Percentiles rank a stretch among this genome's conserved stretches.
phyloP scores from a whole-genome alignment of 2,329 filamentous ascomycete species.

The Geosmithia flava region DNA sequence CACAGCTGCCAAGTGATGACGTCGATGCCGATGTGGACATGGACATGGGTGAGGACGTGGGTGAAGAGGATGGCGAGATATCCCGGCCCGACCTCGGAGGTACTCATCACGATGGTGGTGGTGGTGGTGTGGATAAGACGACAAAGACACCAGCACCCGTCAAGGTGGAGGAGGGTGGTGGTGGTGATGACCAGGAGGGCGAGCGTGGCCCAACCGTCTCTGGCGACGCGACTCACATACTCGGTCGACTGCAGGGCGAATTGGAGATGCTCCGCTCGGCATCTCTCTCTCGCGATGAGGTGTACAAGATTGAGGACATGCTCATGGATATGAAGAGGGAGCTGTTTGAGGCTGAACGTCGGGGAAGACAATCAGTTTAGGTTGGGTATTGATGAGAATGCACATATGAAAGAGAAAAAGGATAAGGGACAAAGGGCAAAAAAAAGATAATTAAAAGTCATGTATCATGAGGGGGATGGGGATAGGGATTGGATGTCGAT shows the following conservation, averaged over 20 bases:
- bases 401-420: too few relatives aligned
- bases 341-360: conserved; percentile 56
- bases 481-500: too few relatives aligned
- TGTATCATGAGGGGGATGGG: background rate
- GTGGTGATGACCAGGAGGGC: conserved; percentile 1
- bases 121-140: background rate
- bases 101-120: background rate
- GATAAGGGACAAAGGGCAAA: background rate
- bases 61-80: background rate
- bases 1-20: background rate
- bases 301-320: conserved; percentile 63
- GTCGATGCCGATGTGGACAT: background rate
- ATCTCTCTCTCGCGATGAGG: conserved; percentile 49
- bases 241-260: conserved; percentile 19
- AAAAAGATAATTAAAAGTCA: background rate
- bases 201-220: conserved; percentile 1
- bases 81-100: background rate
- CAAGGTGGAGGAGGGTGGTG: background rate
- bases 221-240: conserved; percentile 10
- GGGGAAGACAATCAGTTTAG: conserved; percentile 25
- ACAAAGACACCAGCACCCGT: background rate
- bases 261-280: conserved; percentile 47
- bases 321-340: conserved; percentile 68
- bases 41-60: background rate
- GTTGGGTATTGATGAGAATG: background rate